Conservation (phyloP, 2,329 filamentous ascomycete species). For the Hypoxylon sp. region DNA sequence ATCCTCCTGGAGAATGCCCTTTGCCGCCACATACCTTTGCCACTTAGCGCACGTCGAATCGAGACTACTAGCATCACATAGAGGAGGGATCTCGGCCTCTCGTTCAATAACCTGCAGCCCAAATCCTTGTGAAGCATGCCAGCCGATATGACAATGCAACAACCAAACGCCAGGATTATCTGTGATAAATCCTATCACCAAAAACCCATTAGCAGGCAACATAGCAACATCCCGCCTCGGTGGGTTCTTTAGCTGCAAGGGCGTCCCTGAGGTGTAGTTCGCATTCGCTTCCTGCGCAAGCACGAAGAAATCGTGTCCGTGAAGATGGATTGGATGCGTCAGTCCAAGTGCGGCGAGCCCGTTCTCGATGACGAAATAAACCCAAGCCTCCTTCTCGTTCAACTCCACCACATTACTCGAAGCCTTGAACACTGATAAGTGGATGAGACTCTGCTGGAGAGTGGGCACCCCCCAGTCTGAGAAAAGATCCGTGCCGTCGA, state of each 20-base stretch:
- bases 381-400: constrained; percentile 55
- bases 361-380: constrained; percentile 56
- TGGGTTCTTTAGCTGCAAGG: constrained; percentile 61
- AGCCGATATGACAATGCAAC: constrained; percentile 61
- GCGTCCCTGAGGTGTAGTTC: constrained; percentile 51
- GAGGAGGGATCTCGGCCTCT: constrained; percentile 50
- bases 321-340: constrained; percentile 61
- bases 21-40: constrained; percentile 50
- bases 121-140: constrained; percentile 67
- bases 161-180: constrained; percentile 69
- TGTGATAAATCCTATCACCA: constrained; percentile 65
- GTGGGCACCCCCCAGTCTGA: constrained; percentile 66
- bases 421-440: constrained; percentile 45
- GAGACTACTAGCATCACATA: constrained; percentile 47
- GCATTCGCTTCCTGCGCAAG: constrained; percentile 54
- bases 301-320: constrained; percentile 63
- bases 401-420: constrained; percentile 54
- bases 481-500: constrained; percentile 64
- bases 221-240: constrained; percentile 65
- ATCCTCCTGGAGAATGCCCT: constrained; percentile 52
- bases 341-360: constrained; percentile 38
- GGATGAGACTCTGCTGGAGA: constrained; percentile 54
- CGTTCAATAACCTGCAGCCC: constrained; percentile 67
- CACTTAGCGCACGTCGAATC: constrained; percentile 53
- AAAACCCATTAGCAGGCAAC: constrained; percentile 62